Conservation (phyloP, 352 stramenopile genomes). For the Blastocystis sp. region DNA sequence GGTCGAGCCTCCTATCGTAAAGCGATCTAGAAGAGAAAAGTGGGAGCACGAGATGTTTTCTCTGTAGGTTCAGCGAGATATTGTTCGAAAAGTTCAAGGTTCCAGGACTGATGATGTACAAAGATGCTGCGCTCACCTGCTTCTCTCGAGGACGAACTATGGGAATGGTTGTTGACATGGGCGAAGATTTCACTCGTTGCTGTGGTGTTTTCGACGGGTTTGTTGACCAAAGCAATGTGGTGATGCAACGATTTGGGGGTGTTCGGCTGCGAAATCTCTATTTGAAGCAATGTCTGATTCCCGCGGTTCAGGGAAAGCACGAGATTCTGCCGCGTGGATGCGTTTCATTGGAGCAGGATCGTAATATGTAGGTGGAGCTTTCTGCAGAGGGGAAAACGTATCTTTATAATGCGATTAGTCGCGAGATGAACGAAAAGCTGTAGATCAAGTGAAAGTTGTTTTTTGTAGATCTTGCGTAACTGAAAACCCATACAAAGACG, state of each 20-base stretch:
- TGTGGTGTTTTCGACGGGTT: slow-evolving; percentile 79
- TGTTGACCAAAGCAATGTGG: slow-evolving; percentile 66
- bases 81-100: slow-evolving; percentile 81
- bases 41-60: slow-evolving; percentile 62
- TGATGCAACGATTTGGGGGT: slow-evolving; percentile 12
- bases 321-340: neutral
- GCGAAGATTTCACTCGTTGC: slow-evolving; percentile 73
- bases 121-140: slow-evolving; percentile 76
- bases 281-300: neutral
- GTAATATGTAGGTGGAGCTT: neutral
- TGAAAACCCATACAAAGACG: slow-evolving; percentile 26
- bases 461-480: neutral
- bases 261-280: neutral
- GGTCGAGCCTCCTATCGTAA: slow-evolving; percentile 71
- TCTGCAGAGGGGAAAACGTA: neutral
- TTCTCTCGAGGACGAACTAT: slow-evolving; percentile 77
- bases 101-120: slow-evolving; percentile 78
- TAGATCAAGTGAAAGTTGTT: neutral
- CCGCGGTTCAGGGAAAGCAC: neutral
- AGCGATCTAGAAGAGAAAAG: slow-evolving; percentile 65
- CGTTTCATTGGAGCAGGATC: neutral
- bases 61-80: slow-evolving; percentile 77
- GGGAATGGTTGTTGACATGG: slow-evolving; percentile 76
- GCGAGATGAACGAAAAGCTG: slow-evolving; percentile 41
- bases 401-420: neutral